Evolutionary conservation across 345 rosid species (phyloP), one percentile per base, ranked within the genome.

Genomic region (Lepidium africanum): DNA sequence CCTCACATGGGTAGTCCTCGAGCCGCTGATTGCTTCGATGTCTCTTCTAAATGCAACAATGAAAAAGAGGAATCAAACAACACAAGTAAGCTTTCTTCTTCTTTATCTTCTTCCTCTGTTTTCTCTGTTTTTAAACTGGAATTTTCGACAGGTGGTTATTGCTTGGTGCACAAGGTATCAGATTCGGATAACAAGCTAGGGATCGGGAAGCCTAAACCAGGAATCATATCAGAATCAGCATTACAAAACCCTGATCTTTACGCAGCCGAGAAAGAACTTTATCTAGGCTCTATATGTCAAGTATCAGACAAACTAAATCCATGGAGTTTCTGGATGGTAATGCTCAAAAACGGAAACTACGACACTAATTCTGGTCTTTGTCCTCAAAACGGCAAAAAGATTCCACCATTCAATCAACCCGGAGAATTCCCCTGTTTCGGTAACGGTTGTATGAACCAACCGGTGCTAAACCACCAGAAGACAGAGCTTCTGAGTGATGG

Each of bases 291-390:
- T 14, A 68, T 83, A 41, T 89, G 96, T 19, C 65, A 86, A 77
- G 89, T 92, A 63, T 37, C 77, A 37, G 90, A 85, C 75, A 19
- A 61, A 11, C 85, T 85, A 70, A 79, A 74, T 12, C 96, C 95
- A 37, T 87, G 96, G 96, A 89, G 90, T 30, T 91, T 86, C 70
- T 88, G 97, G 96, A 88, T 84, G 91, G 69, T 87, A 61, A 92
- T 92, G 98, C 82, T 92, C 56, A 92, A 92, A 64, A 92, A 86
- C 73, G 98, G 98, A 7, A 92, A 92, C 77, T 86, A 77, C 62
- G 96, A 89, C 71, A 80, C 90, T 16, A 77, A 33, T 7, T 79
- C 87, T 38, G 79, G 84, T 50, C 69, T 78, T 36, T 92, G 98
- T 33, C 98, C 95, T 21, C 21, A 81, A 53, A 83, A 92, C 60